Conservation (phyloP, 1,284 basidiomycete species). For the Ceratobasidium sp. region DNA sequence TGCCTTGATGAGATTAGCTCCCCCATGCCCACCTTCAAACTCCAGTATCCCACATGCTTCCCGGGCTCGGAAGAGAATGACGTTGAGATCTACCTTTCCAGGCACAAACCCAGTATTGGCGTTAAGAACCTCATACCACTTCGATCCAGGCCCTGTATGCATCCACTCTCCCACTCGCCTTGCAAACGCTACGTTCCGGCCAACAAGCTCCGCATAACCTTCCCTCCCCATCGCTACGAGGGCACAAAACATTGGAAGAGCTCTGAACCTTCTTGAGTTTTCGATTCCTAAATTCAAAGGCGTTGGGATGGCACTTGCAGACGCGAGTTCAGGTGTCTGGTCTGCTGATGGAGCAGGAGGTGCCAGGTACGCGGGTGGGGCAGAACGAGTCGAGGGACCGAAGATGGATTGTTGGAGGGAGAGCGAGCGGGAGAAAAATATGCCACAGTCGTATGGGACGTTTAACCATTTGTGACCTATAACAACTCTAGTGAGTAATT, state of each 20-base stretch:
- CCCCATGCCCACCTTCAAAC: slow-evolving; percentile 49
- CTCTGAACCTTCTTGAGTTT: slow-evolving; percentile 64
- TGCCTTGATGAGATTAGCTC: slow-evolving; percentile 53
- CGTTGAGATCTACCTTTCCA: slow-evolving; percentile 55
- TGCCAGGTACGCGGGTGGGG: slow-evolving; percentile 60
- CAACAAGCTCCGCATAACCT: slow-evolving; percentile 61
- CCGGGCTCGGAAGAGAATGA: slow-evolving; percentile 62
- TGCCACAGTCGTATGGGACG: slow-evolving; percentile 65
- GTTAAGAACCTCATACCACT: slow-evolving; percentile 59
- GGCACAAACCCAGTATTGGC: slow-evolving; percentile 52
- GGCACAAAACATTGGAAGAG: slow-evolving; percentile 63
- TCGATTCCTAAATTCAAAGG: slow-evolving; percentile 62
- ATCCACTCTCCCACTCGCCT: slow-evolving; percentile 57
- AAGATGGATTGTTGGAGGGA: slow-evolving; percentile 57
- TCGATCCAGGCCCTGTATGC: slow-evolving; percentile 49
- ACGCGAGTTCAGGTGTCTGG: slow-evolving; percentile 45
- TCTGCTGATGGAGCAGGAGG: slow-evolving; percentile 44
- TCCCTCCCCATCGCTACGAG: slow-evolving; percentile 60
- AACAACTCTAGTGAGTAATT: not conserved
- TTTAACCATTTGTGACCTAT: slow-evolving; percentile 63
- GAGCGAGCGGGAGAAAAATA: slow-evolving; percentile 61
- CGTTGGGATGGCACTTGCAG: slow-evolving; percentile 53
- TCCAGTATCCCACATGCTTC: slow-evolving; percentile 51
- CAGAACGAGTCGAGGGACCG: slow-evolving; percentile 58
- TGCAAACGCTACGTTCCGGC: slow-evolving; percentile 61